phyloP scores from a whole-genome alignment of 495 filamentous ascomycete species.

The Hypoxylon fuscum region DNA sequence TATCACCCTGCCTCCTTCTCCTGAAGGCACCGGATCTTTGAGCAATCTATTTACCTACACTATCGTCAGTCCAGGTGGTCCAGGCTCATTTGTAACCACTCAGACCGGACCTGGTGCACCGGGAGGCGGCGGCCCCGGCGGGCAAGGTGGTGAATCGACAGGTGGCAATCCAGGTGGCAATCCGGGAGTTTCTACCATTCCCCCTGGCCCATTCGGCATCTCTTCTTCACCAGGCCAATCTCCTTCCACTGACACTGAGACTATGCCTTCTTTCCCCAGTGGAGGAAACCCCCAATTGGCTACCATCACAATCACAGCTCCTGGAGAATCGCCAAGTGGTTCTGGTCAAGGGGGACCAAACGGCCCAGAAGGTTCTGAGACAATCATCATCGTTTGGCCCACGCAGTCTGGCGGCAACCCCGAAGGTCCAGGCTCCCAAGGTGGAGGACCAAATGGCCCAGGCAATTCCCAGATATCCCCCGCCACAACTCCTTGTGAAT shows the following conservation, averaged over 20 bases:
- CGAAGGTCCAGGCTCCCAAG: constrained; percentile 18
- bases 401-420: constrained; percentile 16
- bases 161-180: constrained; percentile 8
- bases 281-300: constrained; percentile 28
- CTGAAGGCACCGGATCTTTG: constrained; percentile 22
- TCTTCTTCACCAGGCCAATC: constrained; percentile 38
- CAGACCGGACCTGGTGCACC: constrained; percentile 8
- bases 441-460: constrained; percentile 23
- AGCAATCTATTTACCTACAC: constrained; percentile 38
- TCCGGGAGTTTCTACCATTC: constrained; percentile 23
- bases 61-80: constrained; percentile 35
- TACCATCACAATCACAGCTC: constrained; percentile 41
- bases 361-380: constrained; percentile 28
- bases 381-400: constrained; percentile 30
- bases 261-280: too few species aligned
- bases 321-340: constrained; percentile 29
- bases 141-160: constrained; percentile 33
- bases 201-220: constrained; percentile 39
- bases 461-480: constrained; percentile 11
- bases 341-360: constrained; percentile 33
- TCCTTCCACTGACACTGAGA: constrained; percentile 26
- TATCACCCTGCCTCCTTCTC: constrained; percentile 39
- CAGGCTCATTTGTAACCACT: constrained; percentile 3
- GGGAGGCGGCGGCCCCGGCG: constrained; percentile 23
- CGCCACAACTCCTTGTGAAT: constrained; percentile 31